These are phyloP conservation scores for Ophiostoma tasmaniense DNA, from an alignment of 2,329 filamentous ascomycete genomes.

Conservation along the genomic window DNA sequence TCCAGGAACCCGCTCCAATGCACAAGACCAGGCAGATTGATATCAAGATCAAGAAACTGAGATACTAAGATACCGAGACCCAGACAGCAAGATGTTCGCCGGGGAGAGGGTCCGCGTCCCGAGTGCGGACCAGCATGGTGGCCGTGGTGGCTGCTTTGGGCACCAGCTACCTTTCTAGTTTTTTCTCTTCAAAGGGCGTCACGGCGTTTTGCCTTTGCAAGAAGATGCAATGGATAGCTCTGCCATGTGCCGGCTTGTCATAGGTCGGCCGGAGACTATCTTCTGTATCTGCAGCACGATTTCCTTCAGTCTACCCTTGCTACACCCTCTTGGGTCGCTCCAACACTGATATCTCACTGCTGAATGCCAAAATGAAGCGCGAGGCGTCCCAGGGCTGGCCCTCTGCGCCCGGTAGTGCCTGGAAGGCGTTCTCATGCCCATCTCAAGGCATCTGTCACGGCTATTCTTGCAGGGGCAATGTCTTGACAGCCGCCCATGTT, in stretches of 20 bases:
- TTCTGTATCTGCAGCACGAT: background rate
- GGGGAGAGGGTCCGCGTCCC: background rate
- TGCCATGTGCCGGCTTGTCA: background rate
- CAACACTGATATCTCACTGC: background rate
- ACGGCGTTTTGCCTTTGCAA: background rate
- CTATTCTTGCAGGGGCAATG: background rate
- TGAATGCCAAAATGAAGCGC: background rate
- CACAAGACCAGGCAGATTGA: background rate
- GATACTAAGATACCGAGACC: background rate
- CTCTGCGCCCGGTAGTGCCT: background rate
- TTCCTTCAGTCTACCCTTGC: background rate
- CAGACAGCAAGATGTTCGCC: background rate
- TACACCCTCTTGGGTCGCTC: background rate
- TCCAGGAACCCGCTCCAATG: background rate
- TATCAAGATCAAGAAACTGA: background rate
- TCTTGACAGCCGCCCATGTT: too few relatives aligned
- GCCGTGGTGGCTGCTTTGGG: constrained; percentile 1
- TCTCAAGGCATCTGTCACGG: background rate
- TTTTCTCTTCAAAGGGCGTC: background rate
- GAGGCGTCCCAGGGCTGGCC: background rate
- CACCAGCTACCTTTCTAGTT: background rate
- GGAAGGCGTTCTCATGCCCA: background rate
- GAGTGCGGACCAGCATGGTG: background rate
- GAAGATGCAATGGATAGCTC: background rate
- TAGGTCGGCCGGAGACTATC: background rate